Evolutionary conservation across 225 moss, liverwort and hornwort genomes (phyloP).

Genomic region (Straminergon stramineum): DNA sequence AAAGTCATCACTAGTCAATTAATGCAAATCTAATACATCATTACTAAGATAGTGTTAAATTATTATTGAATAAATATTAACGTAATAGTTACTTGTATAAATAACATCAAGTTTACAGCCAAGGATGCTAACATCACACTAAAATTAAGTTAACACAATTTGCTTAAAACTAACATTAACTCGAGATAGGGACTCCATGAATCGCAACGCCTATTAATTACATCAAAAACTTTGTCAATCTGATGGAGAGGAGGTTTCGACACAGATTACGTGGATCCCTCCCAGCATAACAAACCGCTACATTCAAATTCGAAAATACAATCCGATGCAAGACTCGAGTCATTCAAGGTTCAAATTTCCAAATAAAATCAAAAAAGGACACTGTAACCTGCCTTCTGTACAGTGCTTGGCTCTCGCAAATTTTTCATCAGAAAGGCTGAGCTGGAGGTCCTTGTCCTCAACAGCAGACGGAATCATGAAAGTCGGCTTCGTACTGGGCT

Average conservation of each 20-base stretch:
- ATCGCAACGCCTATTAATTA: background rate
- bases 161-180: background rate
- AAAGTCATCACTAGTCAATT: background rate
- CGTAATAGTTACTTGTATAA: background rate
- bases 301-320: background rate
- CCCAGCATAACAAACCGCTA: background rate
- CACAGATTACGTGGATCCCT: background rate
- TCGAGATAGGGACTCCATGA: background rate
- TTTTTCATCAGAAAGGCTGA: slow-evolving; percentile 28
- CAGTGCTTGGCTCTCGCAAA: slow-evolving; percentile 49
- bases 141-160: too few species aligned
- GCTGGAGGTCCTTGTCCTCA: slow-evolving; percentile 11
- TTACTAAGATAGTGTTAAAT: background rate
- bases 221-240: background rate
- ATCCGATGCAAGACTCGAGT: background rate
- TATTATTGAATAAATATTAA: background rate
- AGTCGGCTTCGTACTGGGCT: background rate
- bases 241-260: background rate
- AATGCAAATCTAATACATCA: background rate
- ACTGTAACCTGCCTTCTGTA: slow-evolving; percentile 36
- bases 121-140: background rate
- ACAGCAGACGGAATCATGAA: slow-evolving; percentile 65
- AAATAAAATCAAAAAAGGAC: background rate
- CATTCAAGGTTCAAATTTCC: background rate
- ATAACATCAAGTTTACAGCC: background rate